Evolutionary conservation across 1,284 basidiomycete genomes (phyloP), one percentile per base, ranked within the genome.

Genomic region (Agroathelia rolfsii): DNA sequence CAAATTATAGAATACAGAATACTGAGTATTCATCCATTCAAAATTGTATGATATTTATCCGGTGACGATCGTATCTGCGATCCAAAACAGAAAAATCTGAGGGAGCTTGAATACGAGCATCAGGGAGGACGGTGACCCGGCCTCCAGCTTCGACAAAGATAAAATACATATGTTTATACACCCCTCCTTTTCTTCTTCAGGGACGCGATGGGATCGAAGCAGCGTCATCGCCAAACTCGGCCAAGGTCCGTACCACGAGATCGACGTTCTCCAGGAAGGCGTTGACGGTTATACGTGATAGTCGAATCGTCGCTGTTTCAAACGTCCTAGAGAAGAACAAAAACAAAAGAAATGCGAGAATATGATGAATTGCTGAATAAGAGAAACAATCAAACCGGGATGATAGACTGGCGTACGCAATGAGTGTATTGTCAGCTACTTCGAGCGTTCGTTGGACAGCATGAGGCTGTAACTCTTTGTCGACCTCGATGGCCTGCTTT

Each of bases 221-320:
- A 21, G 76, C 74, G 34, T 76, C 69, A 36, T 73, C 67, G 9
- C 72, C 73, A 50, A 90, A 92, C 42, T 79, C 76, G 34, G 70
- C 72, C 44, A 93, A 66, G n/a, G 86, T 90, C 22, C 82, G 75
- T 9, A 81, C 65, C 30, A 92, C 73, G 21, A 93, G 66, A 50
- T 92, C 86, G 20, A 87, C 67, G 43, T 87, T 89, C 48, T 92
- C 87, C 26, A 93, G 65, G 58, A 87, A 90, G 3, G 77, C 76
- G 46, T 92, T 93, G 27, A 83, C 66, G 0, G 80, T 73, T 24
- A 93, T 61, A 36, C 88, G 73, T 5, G 87, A 76, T n/a, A 92
- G 62, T 28, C 88, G 76, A 35, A 92, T 64, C 0, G 88, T 92
- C 28, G 85, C 49, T 2, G 82, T 86, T 26, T 63, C 62, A 52